Conservation (phyloP, 768 basidiomycete species). For the Leccinum disarticulatum region DNA sequence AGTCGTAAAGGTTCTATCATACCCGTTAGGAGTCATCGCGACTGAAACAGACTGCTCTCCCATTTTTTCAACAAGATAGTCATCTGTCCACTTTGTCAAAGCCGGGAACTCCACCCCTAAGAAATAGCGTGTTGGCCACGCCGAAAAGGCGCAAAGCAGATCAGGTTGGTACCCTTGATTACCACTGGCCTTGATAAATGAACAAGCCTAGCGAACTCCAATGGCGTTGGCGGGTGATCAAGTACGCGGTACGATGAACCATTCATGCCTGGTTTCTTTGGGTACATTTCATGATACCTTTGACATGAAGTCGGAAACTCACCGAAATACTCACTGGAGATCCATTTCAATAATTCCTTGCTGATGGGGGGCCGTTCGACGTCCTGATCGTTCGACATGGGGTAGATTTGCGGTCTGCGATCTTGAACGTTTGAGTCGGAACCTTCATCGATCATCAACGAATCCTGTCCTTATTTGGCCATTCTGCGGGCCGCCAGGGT, state of each 20-base stretch:
- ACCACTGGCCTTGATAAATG: constrained; percentile 72
- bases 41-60: constrained; percentile 59
- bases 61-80: constrained; percentile 59
- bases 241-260: constrained; percentile 51
- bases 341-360: constrained; percentile 31
- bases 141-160: neutral
- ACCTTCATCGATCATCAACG: too few species aligned
- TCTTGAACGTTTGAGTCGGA: too few species aligned
- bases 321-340: constrained; percentile 41
- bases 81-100: constrained; percentile 59
- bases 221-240: constrained; percentile 55
- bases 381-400: constrained; percentile 4
- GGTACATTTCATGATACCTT: constrained; percentile 1
- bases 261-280: constrained; percentile 51
- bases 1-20: constrained; percentile 16
- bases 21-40: constrained; percentile 87
- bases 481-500: too few species aligned
- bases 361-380: constrained; percentile 13
- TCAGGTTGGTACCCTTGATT: constrained; percentile 56
- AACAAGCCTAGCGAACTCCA: constrained; percentile 69
- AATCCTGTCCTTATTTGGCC: too few species aligned
- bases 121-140: constrained; percentile 4
- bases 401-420: too few species aligned
- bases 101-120: constrained; percentile 51
- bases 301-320: neutral